phyloP scores from a whole-genome alignment of 352 stramenopile species.

The Phytopythium helicoides region DNA sequence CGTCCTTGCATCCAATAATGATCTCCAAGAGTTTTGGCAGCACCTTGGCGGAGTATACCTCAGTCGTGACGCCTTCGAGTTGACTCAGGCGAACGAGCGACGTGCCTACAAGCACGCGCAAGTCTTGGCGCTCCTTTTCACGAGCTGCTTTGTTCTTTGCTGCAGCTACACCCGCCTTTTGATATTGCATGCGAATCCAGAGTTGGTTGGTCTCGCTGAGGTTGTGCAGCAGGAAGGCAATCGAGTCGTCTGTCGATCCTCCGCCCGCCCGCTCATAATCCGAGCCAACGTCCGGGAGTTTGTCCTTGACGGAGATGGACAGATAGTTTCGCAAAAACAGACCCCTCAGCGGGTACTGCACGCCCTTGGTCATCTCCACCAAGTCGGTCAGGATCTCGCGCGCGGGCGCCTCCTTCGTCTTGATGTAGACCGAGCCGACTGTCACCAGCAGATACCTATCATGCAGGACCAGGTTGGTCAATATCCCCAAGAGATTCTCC shows the following conservation, averaged over 20 bases:
- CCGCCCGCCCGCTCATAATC: conserved; percentile 72
- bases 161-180: conserved; percentile 49
- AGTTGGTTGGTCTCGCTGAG: conserved; percentile 98
- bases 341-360: conserved; percentile 97
- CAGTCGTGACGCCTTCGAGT: conserved; percentile 91
- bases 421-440: conserved; percentile 96
- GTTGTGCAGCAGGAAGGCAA: conserved; percentile 97
- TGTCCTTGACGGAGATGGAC: conserved; percentile 89
- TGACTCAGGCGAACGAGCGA: conserved; percentile 97
- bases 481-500: too few species aligned
- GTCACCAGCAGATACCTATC: conserved; percentile 94
- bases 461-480: too few species aligned
- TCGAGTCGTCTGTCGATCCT: conserved; percentile 84
- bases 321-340: conserved; percentile 99
- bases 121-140: conserved; percentile 90
- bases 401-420: conserved; percentile 59
- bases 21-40: conserved; percentile 93
- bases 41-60: conserved; percentile 89
- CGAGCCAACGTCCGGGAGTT: conserved; percentile 89
- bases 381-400: conserved; percentile 96
- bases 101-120: conserved; percentile 96
- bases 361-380: conserved; percentile 98
- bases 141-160: conserved; percentile 78
- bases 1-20: conserved; percentile 94
- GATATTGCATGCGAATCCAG: conserved; percentile 98